phyloP scores from a whole-genome alignment of 768 basidiomycete species.

The Auriscalpium vulgare region DNA sequence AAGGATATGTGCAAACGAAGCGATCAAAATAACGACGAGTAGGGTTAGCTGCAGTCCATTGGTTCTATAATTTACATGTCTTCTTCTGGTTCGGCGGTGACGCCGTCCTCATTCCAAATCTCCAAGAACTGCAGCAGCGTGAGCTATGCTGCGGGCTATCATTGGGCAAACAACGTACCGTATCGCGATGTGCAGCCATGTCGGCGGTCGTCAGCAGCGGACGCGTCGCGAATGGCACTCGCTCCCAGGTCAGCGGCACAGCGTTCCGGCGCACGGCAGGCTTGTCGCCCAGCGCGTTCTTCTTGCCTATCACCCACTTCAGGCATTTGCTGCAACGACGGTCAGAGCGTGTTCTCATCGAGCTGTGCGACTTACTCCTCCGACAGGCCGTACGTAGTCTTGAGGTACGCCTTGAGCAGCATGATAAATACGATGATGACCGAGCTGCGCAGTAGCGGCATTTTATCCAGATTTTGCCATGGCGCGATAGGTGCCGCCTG shows the following conservation, averaged over 20 bases:
- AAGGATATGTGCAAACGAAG: no score
- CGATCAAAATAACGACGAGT: no score
- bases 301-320: conserved; percentile 85
- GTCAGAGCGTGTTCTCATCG: neutral
- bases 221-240: conserved; percentile 57
- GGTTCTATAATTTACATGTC: conserved; percentile 4
- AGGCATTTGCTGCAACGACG: conserved; percentile 66
- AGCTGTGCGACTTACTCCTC: conserved; percentile 68
- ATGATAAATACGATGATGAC: conserved; percentile 79
- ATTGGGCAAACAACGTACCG: conserved; percentile 36
- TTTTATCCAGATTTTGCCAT: conserved; percentile 14
- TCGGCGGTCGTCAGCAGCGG: conserved; percentile 60
- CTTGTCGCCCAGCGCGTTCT: conserved; percentile 82
- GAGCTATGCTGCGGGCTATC: conserved; percentile 1
- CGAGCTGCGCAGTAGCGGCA: conserved; percentile 50
- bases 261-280: conserved; percentile 58
- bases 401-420: conserved; percentile 81
- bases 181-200: conserved; percentile 48
- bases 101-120: conserved; percentile 78
- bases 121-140: conserved; percentile 51
- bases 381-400: conserved; percentile 72
- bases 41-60: no score
- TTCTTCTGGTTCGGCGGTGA: conserved; percentile 50
- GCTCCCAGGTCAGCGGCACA: conserved; percentile 60
- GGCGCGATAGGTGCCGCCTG: neutral